Base-by-base conservation (phyloP, 768 basidiomycete species). In the Auricularia heimuer region DNA sequence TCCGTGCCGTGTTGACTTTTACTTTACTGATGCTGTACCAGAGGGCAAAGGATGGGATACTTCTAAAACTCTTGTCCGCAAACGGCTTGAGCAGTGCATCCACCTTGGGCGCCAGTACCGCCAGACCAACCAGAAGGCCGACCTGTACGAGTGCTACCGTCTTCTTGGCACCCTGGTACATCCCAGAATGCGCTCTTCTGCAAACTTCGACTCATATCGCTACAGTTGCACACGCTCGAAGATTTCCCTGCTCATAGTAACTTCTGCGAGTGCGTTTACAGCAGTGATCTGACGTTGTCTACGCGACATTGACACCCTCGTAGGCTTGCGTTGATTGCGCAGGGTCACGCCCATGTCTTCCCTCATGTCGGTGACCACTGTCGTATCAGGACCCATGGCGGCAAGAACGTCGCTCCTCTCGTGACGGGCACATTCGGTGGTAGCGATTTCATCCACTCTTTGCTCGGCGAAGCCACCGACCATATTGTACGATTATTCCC, bases 211-310 rank as follows among this genome's bases (percentile, higher is more conserved):
- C 18, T 62, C 11, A 14, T 62, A 14, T 18, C 16, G 34, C 24
- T 61, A 1, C 67, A 89, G 88, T 77, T 90, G 10, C 90, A 91
- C 68, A 90, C 88, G 1, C 81, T 90, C 4, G 92, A 94, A 72
- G 92, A 97, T 72, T 94, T 90, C 72, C 77, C 91, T 2, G 92
- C 94, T 0, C 94, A 97, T 73, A 89, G 88, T 64, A 91, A 96
- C 77, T 95, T 90, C 72, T 92, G 89, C 78, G 94, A 97, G 47
- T 51, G 14, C 47, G 47, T 51, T 21, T 3, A 51, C 18, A 14
- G 18, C 18, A 51, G 14, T 6, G 47, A 29, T 29, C 29, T 29
- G 29, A 29, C 29, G 29, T 29, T 3, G 29, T 29, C 29, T 29
- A 29, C 18, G 14, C 11, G 47, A 18, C 16, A 80, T 72, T 80